Percentiles rank a stretch among this genome's conserved stretches.
Evolutionary conservation across 768 basidiomycete genomes (phyloP).

Genomic region (Pleurotus djamor): DNA sequence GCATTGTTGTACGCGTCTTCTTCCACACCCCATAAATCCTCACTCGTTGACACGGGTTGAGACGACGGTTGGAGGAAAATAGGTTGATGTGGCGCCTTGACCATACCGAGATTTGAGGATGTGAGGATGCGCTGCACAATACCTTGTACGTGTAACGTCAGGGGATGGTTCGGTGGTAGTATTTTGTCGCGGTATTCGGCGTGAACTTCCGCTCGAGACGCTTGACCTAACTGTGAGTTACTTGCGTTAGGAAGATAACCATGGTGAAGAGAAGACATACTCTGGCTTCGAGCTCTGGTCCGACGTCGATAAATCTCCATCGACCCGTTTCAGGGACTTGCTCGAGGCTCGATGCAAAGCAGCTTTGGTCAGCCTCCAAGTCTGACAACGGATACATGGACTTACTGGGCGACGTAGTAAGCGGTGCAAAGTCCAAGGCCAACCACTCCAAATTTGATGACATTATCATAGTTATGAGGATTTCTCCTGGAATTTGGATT

Average conservation of each 20-base stretch:
- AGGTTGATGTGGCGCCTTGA: constrained; percentile 25
- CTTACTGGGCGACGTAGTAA: constrained; percentile 7
- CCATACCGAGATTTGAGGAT: constrained; percentile 67
- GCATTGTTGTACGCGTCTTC: constrained; percentile 20
- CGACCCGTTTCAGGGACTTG: constrained; percentile 84
- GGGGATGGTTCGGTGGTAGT: constrained; percentile 65
- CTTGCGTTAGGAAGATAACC: neutral
- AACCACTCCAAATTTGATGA: neutral
- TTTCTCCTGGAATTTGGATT: neutral
- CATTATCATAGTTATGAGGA: neutral
- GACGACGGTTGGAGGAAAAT: constrained; percentile 18
- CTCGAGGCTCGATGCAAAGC: constrained; percentile 59
- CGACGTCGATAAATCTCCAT: constrained; percentile 85
- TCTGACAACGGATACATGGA: neutral
- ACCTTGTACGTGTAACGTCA: constrained; percentile 64
- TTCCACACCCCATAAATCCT: constrained; percentile 30
- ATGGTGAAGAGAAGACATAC: constrained; percentile 28
- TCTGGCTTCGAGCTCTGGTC: constrained; percentile 51
- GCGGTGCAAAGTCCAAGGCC: constrained; percentile 2
- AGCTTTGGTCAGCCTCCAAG: neutral
- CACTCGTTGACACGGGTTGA: constrained; percentile 14
- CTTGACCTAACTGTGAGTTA: constrained; percentile 37
- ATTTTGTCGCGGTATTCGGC: constrained; percentile 49
- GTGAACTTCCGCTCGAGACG: constrained; percentile 38
- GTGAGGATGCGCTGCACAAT: constrained; percentile 70